Evolutionary conservation across 768 basidiomycete species (phyloP).

Genomic region (Mycena galericulata): DNA sequence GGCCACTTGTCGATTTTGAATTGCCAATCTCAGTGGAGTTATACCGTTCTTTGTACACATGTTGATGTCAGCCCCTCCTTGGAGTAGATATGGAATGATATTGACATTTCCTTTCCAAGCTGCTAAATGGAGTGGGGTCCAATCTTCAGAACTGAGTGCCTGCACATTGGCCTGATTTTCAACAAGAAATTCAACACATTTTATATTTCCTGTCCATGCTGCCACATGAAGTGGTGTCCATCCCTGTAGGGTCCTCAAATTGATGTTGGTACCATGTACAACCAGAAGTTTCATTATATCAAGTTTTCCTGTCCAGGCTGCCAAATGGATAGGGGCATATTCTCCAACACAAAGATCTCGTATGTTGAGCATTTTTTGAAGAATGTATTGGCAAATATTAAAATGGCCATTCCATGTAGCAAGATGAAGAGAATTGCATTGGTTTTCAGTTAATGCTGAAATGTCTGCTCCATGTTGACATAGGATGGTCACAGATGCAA

Average conservation of each 20-base stretch:
- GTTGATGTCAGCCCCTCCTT: slow-evolving; percentile 8
- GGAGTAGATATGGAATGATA: slow-evolving; percentile 6
- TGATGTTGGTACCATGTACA: slow-evolving; percentile 8
- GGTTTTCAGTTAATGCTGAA: neutral
- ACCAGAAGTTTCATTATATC: slow-evolving; percentile 2
- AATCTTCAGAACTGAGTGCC: neutral
- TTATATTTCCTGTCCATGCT: slow-evolving; percentile 13
- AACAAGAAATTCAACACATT: slow-evolving; percentile 7
- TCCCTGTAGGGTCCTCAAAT: neutral
- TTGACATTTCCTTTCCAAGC: slow-evolving; percentile 27
- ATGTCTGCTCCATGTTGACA: slow-evolving; percentile 11
- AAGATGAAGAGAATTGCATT: slow-evolving; percentile 8
- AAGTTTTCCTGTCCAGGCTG: slow-evolving; percentile 9
- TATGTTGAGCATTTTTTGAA: neutral
- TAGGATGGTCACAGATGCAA: neutral
- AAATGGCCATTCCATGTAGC: slow-evolving; percentile 19
- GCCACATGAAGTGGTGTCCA: slow-evolving; percentile 31
- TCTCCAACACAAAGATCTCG: neutral
- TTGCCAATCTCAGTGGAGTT: slow-evolving; percentile 10
- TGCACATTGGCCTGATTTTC: neutral
- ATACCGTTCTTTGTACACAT: neutral
- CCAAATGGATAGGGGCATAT: slow-evolving; percentile 23
- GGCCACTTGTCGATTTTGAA: slow-evolving; percentile 18
- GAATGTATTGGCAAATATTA: slow-evolving; percentile 1
- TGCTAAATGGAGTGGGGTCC: slow-evolving; percentile 20